Evolutionary conservation across 176 grass and related monocot genomes (phyloP), one percentile per base, ranked within the genome.

Genomic region (Typha latifolia): DNA sequence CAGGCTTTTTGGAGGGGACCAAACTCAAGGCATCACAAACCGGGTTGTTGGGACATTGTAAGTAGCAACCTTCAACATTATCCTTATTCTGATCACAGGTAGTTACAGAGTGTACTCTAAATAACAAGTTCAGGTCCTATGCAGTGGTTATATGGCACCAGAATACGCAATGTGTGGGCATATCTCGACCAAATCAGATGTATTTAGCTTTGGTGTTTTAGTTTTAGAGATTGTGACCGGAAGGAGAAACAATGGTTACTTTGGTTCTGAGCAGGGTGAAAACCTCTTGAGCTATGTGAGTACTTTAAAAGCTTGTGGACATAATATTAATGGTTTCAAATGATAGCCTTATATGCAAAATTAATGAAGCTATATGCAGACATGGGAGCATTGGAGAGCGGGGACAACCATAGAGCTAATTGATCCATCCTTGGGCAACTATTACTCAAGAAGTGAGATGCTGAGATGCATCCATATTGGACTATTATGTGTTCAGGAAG

Each of bases 1-100:
- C 15, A 76, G 61, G 21, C 79, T 82, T 27, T 82, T 82, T 57
- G 61, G 29, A 9, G 66, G 61, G n/a, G 79, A 82, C 19, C 79
- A 82, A 64, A 82, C 72, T 66, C 72, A 82, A 59, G 79, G 32
- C 32, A 23, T 65, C 59, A 82, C 79, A 70, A 76, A 14, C 21
- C 79, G 79, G 19, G 49, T 76, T 31, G 73, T 62, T 0, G 79
- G 79, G 53, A 82, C 79, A 63, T 82, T 70, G 79, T 82, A 57
- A 76, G 56, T 75, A 34, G 4, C 21, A 75, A 15, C 10, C 24
- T 71, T 49, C 48, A 49, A 50, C 13, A 64, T 12, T 75, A 5
- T 29, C 48, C 72, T 27, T 5, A 14, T 14, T 48, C 12, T 26
- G 2, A 37, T 37, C 34, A 37, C 34, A 37, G 4, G 34, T 37